phyloP scores from a whole-genome alignment of 768 basidiomycete species.

The Exidia glandulosa region DNA sequence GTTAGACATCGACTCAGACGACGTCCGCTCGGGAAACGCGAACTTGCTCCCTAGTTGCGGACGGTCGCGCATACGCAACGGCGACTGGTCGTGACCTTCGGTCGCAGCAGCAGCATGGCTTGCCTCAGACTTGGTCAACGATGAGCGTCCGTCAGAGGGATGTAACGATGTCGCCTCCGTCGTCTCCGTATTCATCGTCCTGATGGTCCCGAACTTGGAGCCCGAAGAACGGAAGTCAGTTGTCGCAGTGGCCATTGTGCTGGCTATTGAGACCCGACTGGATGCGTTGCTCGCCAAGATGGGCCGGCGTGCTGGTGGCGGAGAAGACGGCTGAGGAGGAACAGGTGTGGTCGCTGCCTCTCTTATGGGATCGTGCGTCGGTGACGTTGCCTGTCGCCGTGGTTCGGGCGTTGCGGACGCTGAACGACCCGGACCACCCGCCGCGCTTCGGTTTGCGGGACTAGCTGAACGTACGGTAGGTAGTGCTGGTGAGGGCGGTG shows the following conservation, averaged over 20 bases:
- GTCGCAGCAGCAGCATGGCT: constrained; percentile 16
- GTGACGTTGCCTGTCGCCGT: constrained; percentile 30
- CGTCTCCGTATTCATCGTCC: constrained; percentile 72
- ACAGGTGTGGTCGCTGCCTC: constrained; percentile 29
- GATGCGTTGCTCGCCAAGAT: neutral
- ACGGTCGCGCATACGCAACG: neutral
- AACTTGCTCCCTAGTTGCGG: neutral
- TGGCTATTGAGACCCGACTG: constrained; percentile 8
- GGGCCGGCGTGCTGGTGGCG: neutral
- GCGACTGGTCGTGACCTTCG: neutral
- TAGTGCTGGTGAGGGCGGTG: constrained; percentile 35
- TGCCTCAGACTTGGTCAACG: constrained; percentile 55
- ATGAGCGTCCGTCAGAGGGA: constrained; percentile 41
- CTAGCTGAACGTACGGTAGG: constrained; percentile 47
- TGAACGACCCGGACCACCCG: constrained; percentile 19
- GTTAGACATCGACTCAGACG: constrained; percentile 12
- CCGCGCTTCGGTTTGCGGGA: constrained; percentile 34
- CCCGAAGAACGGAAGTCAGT: neutral
- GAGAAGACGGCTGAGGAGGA: constrained; percentile 4
- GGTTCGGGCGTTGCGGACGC: constrained; percentile 1
- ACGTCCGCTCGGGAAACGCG: neutral
- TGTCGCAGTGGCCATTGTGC: constrained; percentile 2
- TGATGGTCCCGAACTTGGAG: constrained; percentile 66
- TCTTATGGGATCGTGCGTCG: constrained; percentile 50
- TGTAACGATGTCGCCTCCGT: constrained; percentile 64